Base-by-base conservation (phyloP, 2,329 filamentous ascomycete genomes). In the Scedosporium dehoogii region DNA sequence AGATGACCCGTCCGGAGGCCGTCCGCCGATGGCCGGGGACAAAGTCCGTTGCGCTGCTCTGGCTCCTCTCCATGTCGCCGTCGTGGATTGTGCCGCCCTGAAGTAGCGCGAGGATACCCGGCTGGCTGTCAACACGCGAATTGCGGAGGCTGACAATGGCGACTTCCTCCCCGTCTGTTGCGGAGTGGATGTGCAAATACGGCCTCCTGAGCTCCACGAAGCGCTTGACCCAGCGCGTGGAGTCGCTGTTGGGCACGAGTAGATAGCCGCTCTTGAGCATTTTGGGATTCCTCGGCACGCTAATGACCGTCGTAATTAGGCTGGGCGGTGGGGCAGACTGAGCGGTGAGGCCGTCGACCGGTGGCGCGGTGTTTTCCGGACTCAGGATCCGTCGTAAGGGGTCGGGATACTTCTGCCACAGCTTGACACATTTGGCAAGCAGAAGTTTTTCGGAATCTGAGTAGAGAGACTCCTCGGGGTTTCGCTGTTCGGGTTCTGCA, bases 141-240 rank as follows among this genome's bases (percentile, higher is more conserved):
- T 96, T 96, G 42, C 88, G 85, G 62, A 99, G 80, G 71, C 93
- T 96, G 68, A 97, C 90, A 9, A 94, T 87, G 61, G 88, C 91
- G 56, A 97, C 83, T 74, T 97, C 93, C 68, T 97, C 94, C 18
- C 93, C 92, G 48, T 96, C 90, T 0, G 87, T 85, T 0, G 89
- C 87, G 25, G 85, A 89, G 75, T 97, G 91, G 42, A 99, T 85
- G 73, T 97, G 92, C 61, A 99, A 81, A 72, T 97, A 99, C 0
- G 94, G 94, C 60, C 89, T 84, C 38, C 94, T 85, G 29, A 99
- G 83, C 75, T 99, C 94, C 59, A 97, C 91, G 70, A 96, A 97
- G 51, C 93, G 87, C 68, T 92, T 91, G 29, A 94, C 84, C 94
- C 94, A 99, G 65, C 89, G 85, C 23, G 87, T 89, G 42, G 87